Percentiles rank a stretch among this genome's conserved stretches.
phyloP scores from a whole-genome alignment of 441 rosid species.

The Geranium incanum region DNA sequence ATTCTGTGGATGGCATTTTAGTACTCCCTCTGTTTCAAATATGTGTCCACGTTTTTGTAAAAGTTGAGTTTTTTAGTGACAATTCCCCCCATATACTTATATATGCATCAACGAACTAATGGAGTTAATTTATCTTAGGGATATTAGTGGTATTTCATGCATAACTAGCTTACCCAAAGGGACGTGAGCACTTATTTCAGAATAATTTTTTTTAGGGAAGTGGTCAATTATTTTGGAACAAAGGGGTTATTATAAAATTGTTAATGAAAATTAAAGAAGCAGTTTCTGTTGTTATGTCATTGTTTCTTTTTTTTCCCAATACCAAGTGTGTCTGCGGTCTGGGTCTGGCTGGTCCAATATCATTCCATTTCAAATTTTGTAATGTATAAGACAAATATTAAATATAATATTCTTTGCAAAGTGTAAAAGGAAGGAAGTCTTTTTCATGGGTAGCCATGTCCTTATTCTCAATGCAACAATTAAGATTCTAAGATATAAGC shows the following conservation, averaged over 20 bases:
- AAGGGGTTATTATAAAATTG: not conserved
- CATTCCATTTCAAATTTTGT: not conserved
- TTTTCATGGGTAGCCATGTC: not conserved
- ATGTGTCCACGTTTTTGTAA: too few relatives aligned
- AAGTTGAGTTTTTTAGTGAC: too few relatives aligned
- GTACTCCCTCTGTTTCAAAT: too few relatives aligned
- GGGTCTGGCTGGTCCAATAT: not conserved
- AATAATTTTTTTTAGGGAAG: too few relatives aligned
- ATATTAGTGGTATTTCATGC: too few relatives aligned
- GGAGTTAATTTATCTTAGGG: too few relatives aligned
- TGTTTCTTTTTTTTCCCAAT: not conserved
- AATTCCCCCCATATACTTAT: too few relatives aligned
- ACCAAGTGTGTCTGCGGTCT: not conserved
- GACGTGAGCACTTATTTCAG: too few relatives aligned
- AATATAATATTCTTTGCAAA: not conserved
- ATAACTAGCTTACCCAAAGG: too few relatives aligned
- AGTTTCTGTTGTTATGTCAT: not conserved
- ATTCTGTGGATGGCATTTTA: not conserved
- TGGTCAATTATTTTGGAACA: too few relatives aligned
- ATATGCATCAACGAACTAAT: too few relatives aligned
- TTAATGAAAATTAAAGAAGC: not conserved
- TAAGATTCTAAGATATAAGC: not conserved
- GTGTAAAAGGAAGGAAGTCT: not conserved
- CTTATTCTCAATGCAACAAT: slow-evolving; percentile 8
- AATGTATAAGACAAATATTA: not conserved